Percentiles rank a stretch among this genome's conserved stretches.
These are phyloP conservation scores for Suillus tomentosus DNA, from an alignment of 768 basidiomycete genomes.

Conservation along the genomic window DNA sequence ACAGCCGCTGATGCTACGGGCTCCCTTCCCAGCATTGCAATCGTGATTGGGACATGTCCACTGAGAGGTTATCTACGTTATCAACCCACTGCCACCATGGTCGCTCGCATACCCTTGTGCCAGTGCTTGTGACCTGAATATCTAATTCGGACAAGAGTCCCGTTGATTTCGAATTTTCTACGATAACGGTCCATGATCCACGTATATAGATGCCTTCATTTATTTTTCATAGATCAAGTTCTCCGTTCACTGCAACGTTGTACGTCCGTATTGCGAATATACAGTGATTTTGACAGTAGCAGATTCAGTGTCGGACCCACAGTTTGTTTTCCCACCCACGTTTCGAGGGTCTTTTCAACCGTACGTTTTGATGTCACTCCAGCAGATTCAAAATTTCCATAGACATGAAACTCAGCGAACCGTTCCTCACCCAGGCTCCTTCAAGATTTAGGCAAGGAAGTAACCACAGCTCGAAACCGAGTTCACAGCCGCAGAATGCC, in stretches of 20 bases:
- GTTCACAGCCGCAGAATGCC: not conserved
- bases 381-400: not conserved
- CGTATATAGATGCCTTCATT: conserved; percentile 3
- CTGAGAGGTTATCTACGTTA: not conserved
- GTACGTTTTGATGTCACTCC: not conserved
- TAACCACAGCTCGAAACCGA: not conserved
- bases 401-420: not conserved
- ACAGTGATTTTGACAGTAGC: not conserved
- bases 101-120: not conserved
- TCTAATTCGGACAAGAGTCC: not conserved
- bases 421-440: not conserved
- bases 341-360: not conserved
- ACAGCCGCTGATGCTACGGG: not conserved
- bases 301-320: not conserved
- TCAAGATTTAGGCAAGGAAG: not conserved
- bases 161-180: not conserved
- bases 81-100: not conserved
- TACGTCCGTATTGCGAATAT: not conserved
- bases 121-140: not conserved
- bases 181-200: not conserved
- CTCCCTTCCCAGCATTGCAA: not conserved
- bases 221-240: conserved; percentile 2
- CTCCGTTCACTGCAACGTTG: not conserved
- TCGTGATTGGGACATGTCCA: not conserved
- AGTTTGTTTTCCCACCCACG: not conserved